These are phyloP conservation scores for Allantophomopsis lycopodina DNA, from an alignment of 2,329 filamentous ascomycete genomes.

Conservation along the genomic window DNA sequence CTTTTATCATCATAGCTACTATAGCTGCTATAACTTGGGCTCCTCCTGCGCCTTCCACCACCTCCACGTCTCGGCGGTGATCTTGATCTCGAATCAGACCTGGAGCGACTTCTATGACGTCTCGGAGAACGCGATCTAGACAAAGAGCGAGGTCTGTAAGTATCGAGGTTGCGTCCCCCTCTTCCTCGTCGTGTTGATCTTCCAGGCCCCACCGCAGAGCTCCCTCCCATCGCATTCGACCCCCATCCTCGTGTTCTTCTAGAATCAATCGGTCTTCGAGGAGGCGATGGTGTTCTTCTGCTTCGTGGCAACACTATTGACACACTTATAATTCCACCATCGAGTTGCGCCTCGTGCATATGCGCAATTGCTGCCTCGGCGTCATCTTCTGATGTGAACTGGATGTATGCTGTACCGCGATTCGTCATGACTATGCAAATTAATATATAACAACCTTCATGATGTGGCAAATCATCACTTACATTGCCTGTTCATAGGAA, in stretches of 20 bases:
- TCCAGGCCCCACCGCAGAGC: conserved; percentile 9
- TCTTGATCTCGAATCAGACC: conserved; percentile 23
- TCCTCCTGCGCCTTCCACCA: conserved; percentile 30
- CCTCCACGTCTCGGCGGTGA: conserved; percentile 16
- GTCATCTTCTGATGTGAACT: conserved; percentile 63
- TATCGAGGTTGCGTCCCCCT: conserved; percentile 14
- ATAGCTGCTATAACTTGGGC: conserved; percentile 49
- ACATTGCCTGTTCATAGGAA: conserved; percentile 83
- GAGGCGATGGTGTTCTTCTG: conserved; percentile 70
- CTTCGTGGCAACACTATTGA: conserved; percentile 20
- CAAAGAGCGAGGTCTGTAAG: conserved; percentile 19
- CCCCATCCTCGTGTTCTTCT: neutral
- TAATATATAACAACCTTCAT: conserved; percentile 7
- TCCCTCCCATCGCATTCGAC: too few species aligned
- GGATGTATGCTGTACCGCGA: conserved; percentile 84
- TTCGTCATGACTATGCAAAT: conserved; percentile 61
- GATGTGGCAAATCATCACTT: conserved; percentile 19
- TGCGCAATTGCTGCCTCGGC: conserved; percentile 84
- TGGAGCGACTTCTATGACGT: conserved; percentile 22
- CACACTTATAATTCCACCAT: conserved; percentile 19
- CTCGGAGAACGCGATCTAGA: conserved; percentile 27
- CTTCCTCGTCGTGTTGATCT: conserved; percentile 13
- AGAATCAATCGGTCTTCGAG: conserved; percentile 36
- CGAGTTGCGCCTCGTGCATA: conserved; percentile 86
- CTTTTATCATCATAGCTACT: conserved; percentile 37